Evolutionary conservation across 163 green algal species (phyloP), one percentile per base, ranked within the genome.

Genomic region (Scenedesmus sp.): DNA sequence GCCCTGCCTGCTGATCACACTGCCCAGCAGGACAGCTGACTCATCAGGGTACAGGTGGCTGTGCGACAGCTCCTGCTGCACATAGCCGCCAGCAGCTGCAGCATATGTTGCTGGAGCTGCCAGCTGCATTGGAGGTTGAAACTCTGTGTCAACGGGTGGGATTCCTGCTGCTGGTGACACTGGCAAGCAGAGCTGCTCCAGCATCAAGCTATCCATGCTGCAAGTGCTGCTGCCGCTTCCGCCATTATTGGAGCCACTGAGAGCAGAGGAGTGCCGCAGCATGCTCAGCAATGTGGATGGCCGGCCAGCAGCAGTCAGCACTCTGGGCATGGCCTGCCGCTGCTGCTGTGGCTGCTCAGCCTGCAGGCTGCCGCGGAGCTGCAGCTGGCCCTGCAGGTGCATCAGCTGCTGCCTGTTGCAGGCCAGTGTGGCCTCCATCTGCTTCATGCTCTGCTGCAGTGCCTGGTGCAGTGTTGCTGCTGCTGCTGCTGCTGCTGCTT

Each of bases 241-340:
- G 10, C 53, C 46, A 46, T 70, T n/a, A 4, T 83, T 15, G n/a
- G 53, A 51, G 13, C 20, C 61, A 16, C 42, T 89, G 1, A 51
- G 40, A 24, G 53, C 44, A 20, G 44, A 51, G 10, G 84, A 81
- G 43, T 81, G 65, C 43, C 40, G 68, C 68, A 89, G 85, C 85
- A 89, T 83, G 68, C 85, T 89, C 43, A 89, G 43, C 65, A 89
- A 42, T 22, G 85, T 89, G 16, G 85, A 89, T 43, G 85, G 85
- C 33, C 85, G 42, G 15, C 85, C 85, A 70, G 85, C 85, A 35
- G 85, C 85, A 42, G 65, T 46, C 12, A 89, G 85, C 42, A 89
- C 68, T 16, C 42, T 26, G 13, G 42, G 42, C 46, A 87, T 87
- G n/a, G 22, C 37, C 40, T 81, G 59, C 7, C 10, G 42, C 10